Base-by-base conservation (phyloP, 1,284 basidiomycete genomes). In the Trichosporon sp. region DNA sequence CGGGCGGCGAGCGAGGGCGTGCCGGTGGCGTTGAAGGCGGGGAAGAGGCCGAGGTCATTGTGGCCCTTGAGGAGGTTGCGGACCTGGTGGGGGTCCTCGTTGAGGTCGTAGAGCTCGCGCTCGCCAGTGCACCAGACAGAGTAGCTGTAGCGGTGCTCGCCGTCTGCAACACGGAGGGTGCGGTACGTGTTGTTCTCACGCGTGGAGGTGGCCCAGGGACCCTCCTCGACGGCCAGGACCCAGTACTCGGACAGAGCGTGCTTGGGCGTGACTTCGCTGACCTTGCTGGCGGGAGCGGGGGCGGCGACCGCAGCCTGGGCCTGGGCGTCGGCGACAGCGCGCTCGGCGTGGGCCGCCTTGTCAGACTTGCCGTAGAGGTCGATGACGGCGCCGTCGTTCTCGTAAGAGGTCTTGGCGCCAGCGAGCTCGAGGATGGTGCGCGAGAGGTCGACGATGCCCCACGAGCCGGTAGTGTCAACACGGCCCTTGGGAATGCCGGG, bases 81-180 rank as follows among this genome's bases (percentile, higher is more conserved):
- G 49, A 76, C 65, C 54, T 76, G 75, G 59, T 74, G 61, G 3
- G 76, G 73, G 62, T 76, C 75, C 21, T 44, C 54, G 56, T 44
- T 54, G 21, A 76, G 68, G 64, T 76, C 67, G 66, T 76, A 76
- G 40, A 78, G 69, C 66, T 78, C 76, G n/a, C 72, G 70, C 57
- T 78, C 76, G 37, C 76, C 75, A 0, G 75, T 76, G 63, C 76
- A 78, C 76, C 76, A 78, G 23, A 76, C 76, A 0, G 70, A 68
- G 65, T 76, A 78, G 4, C 66, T 69, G 58, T 60, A 73, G 7
- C 66, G 68, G 29, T 58, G 60, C 25, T 58, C 56, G 23, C 67
- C 66, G 66, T 73, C 69, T 10, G 72, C 69, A 5, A 74, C 65
- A 4, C 76, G 73, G 7, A 78, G 59, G 3, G 71, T 71, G 14